Evolutionary conservation across 2,329 filamentous ascomycete genomes (phyloP).

Genomic region (Talaromyces atroroseus): DNA sequence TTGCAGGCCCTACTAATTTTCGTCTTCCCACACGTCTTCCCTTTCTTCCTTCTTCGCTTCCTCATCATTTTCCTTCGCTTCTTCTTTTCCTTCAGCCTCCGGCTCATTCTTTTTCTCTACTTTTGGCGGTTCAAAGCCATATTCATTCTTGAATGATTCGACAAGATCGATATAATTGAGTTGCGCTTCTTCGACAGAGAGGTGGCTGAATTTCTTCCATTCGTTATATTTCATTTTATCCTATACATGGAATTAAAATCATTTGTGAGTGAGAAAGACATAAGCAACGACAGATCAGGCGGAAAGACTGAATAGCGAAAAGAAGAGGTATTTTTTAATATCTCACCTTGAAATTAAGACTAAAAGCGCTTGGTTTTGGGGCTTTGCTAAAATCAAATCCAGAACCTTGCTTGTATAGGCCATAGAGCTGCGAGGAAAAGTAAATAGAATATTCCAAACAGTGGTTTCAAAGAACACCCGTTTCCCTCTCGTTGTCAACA

Average conservation of each 20-base stretch:
- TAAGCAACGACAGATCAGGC: too few relatives aligned
- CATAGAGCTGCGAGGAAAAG: conserved; percentile 27
- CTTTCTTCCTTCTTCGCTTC: neutral
- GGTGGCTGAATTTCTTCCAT: too few relatives aligned
- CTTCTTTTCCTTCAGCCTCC: neutral
- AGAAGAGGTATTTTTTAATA: too few relatives aligned
- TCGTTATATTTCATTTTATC: too few relatives aligned
- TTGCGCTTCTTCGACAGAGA: conserved; percentile 66
- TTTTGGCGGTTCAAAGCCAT: conserved; percentile 46
- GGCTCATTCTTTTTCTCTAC: too few relatives aligned
- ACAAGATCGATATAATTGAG: conserved; percentile 68
- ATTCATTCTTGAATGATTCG: conserved; percentile 63
- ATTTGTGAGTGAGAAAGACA: conserved; percentile 13
- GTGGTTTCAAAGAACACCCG: too few relatives aligned
- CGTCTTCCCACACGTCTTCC: neutral
- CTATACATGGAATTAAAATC: too few relatives aligned
- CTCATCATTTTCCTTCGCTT: neutral
- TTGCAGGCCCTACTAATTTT: neutral
- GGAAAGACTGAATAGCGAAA: too few relatives aligned
- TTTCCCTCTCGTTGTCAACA: too few relatives aligned
- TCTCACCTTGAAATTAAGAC: too few relatives aligned
- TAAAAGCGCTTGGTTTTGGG: too few relatives aligned
- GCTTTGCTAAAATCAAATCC: conserved; percentile 15
- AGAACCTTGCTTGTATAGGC: conserved; percentile 33
- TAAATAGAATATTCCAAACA: too few relatives aligned